These are phyloP conservation scores for Solanum rostratum DNA, from an alignment of 257 asterid genomes.

Conservation along the genomic window DNA sequence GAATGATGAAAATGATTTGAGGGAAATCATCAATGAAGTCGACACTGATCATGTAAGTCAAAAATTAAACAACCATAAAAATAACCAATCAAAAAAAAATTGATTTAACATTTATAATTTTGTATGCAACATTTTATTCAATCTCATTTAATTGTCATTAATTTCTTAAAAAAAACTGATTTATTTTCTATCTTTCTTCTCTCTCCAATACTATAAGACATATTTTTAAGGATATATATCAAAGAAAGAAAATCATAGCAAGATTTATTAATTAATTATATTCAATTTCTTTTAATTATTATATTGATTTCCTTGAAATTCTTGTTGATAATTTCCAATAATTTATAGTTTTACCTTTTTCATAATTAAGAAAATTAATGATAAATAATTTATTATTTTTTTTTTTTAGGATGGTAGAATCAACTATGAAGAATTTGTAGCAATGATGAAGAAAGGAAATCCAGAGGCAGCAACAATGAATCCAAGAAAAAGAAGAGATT, in stretches of 20 bases:
- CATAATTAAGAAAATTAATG: not conserved
- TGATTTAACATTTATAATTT: no score
- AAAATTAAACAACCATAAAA: not conserved
- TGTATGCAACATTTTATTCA: not conserved
- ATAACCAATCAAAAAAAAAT: no score
- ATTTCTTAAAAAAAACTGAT: no score
- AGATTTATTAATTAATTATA: not conserved
- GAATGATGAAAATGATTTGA: conserved; percentile 56
- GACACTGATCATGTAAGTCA: conserved; percentile 53
- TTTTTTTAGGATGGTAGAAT: conserved; percentile 56
- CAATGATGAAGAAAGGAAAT: conserved; percentile 83
- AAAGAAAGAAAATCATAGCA: not conserved
- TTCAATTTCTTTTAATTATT: not conserved
- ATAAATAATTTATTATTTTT: not conserved
- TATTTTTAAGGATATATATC: not conserved
- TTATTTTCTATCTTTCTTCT: no score
- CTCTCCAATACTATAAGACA: no score
- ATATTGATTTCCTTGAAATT: not conserved
- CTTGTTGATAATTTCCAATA: not conserved
- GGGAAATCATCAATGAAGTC: conserved; percentile 62
- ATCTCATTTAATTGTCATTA: no score
- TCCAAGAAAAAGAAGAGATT: conserved; percentile 55
- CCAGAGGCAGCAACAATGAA: conserved; percentile 44
- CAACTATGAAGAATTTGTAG: conserved; percentile 70
- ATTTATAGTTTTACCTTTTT: not conserved